phyloP scores from a whole-genome alignment of 1,139 yeast species.

The Keqinozyma sinolaborantium region DNA sequence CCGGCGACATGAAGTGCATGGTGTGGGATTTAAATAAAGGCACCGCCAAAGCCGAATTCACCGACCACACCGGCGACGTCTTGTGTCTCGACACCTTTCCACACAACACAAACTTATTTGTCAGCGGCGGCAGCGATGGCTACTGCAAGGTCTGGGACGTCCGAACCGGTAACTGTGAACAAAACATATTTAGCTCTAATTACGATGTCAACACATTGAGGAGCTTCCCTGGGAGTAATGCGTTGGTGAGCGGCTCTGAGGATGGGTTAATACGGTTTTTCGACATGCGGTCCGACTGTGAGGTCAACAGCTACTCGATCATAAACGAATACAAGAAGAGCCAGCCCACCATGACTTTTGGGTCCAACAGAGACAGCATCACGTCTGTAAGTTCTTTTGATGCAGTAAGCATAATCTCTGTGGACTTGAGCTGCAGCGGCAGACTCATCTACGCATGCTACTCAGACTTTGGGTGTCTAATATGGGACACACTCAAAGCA shows the following conservation, averaged over 20 bases:
- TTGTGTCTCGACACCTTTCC: constrained; percentile 45
- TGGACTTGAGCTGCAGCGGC: constrained; percentile 76
- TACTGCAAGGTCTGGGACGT: constrained; percentile 71
- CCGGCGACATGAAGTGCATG: constrained; percentile 81
- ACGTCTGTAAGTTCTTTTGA: constrained; percentile 8
- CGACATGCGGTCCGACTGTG: constrained; percentile 78
- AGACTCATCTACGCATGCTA: constrained; percentile 72
- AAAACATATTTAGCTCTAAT: constrained; percentile 58
- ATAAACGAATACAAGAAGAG: constrained; percentile 14
- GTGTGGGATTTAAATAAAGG: constrained; percentile 78
- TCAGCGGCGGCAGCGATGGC: constrained; percentile 78
- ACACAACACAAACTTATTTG: constrained; percentile 35
- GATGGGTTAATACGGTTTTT: constrained; percentile 72
- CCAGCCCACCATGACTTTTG: not conserved
- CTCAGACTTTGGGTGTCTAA: constrained; percentile 68
- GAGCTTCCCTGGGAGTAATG: constrained; percentile 68
- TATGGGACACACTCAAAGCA: constrained; percentile 76
- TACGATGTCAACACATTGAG: constrained; percentile 66
- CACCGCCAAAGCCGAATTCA: constrained; percentile 49
- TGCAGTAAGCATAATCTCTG: constrained; percentile 44
- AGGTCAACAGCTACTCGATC: constrained; percentile 52
- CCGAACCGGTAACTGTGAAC: constrained; percentile 50
- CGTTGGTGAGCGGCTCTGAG: constrained; percentile 72
- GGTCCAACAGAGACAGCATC: constrained; percentile 8
- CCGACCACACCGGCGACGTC: constrained; percentile 83